Evolutionary conservation across 495 filamentous ascomycete species (phyloP).

Genomic region (Talaromyces liani): DNA sequence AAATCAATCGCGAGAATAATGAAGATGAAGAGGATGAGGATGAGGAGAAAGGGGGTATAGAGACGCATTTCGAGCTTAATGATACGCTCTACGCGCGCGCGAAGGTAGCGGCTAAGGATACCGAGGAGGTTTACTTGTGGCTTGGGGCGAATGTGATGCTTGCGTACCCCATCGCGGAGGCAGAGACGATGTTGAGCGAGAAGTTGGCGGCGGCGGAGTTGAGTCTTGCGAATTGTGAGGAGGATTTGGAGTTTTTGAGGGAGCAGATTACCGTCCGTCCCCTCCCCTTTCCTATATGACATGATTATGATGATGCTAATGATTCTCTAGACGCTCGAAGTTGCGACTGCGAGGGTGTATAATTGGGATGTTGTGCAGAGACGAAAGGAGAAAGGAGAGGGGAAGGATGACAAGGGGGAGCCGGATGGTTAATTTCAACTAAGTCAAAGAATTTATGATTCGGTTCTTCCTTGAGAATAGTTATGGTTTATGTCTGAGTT

Average conservation of each 20-base stretch:
- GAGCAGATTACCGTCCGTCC: constrained; percentile 84
- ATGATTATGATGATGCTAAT: background rate
- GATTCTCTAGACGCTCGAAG: constrained; percentile 73
- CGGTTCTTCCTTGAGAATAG: background rate
- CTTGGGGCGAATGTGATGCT: constrained; percentile 98
- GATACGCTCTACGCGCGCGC: constrained; percentile 93
- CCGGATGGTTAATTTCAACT: background rate
- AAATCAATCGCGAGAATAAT: constrained; percentile 33
- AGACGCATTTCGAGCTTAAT: constrained; percentile 93
- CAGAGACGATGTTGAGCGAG: constrained; percentile 65
- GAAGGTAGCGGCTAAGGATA: constrained; percentile 66
- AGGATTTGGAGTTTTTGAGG: constrained; percentile 91
- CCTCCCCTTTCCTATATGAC: background rate
- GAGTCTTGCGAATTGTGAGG: constrained; percentile 79
- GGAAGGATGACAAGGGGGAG: constrained; percentile 33
- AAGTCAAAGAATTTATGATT: background rate
- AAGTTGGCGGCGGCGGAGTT: constrained; percentile 74
- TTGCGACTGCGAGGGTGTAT: constrained; percentile 93
- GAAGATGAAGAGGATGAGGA: background rate
- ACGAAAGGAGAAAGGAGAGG: constrained; percentile 76
- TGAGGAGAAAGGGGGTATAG: constrained; percentile 38
- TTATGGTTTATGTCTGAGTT: background rate
- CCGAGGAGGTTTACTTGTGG: constrained; percentile 95
- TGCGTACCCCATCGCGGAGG: constrained; percentile 84
- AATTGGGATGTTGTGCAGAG: constrained; percentile 97